A percentile compares a stretch with the other conserved stretches of the same genome.
These are phyloP conservation scores for Phoenix roebelenii DNA, from an alignment of 176 grass and related monocot genomes.

Conservation along the genomic window DNA sequence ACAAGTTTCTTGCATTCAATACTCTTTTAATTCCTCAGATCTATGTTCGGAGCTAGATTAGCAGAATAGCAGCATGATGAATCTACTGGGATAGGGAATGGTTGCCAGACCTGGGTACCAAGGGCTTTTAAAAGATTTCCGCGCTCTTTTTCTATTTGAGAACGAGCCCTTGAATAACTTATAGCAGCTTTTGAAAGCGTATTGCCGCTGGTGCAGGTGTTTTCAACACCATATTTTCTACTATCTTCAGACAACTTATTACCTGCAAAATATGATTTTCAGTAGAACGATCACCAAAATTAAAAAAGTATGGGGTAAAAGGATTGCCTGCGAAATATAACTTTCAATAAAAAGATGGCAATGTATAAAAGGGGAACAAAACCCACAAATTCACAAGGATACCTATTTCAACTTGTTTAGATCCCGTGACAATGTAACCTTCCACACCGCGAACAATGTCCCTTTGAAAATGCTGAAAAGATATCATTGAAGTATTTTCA, in stretches of 20 bases:
- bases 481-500: too few species aligned
- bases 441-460: slow-evolving; percentile 89
- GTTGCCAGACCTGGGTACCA: slow-evolving; percentile 53
- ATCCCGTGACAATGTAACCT: slow-evolving; percentile 86
- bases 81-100: too few species aligned
- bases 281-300: not conserved
- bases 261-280: slow-evolving; percentile 30
- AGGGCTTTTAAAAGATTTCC: slow-evolving; percentile 72
- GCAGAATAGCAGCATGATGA: too few species aligned
- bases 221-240: slow-evolving; percentile 74
- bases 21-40: too few species aligned
- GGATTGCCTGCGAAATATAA: too few species aligned
- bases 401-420: slow-evolving; percentile 96
- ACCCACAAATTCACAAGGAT: not conserved
- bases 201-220: slow-evolving; percentile 75
- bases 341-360: too few species aligned
- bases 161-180: slow-evolving; percentile 41
- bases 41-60: too few species aligned
- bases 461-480: slow-evolving; percentile 91
- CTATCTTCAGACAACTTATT: slow-evolving; percentile 86
- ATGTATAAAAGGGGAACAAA: too few species aligned
- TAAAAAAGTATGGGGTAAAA: too few species aligned
- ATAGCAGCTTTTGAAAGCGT: slow-evolving; percentile 77
- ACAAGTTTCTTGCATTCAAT: too few species aligned
- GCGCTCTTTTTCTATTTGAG: slow-evolving; percentile 64